Base-by-base conservation (phyloP, 192 early-diverging fungal genomes). In the Ramicandelaber brevisporus region DNA sequence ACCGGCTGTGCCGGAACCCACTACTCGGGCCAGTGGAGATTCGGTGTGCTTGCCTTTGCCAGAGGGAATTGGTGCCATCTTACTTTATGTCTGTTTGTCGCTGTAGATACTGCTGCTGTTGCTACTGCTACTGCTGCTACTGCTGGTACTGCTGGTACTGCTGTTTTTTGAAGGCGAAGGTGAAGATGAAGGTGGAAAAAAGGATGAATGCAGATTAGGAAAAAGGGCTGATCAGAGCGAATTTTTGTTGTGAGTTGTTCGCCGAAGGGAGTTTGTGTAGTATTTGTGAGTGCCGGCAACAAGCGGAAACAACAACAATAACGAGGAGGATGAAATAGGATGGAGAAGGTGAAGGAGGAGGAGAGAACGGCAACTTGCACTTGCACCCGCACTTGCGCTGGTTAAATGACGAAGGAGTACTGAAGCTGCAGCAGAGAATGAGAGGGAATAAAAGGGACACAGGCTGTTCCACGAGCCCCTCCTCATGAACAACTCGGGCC, bases 1-100 rank as follows among this genome's bases (percentile, higher is more conserved):
- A 24, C 92, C 92, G 26, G 84, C 76, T 26, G 77, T 67, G 21
- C 64, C 92, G 20, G 83, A 70, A 31, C 92, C 92, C 17, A 84
- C 48, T 43, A 98, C 51, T 33, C 86, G 73, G 40, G 92, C 84
- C 13, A 73, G 59, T 26, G 61, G 72, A 19, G 86, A 92, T 50
- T 92, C 92, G 43, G 69, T 66, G 45, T 74, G 57, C 51, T 60
- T 72, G 44, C 55, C 60, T 24, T 53, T 53, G 43, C 57, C 44
- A 33, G 48, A 33, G 34, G 55, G 37, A 10, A 34, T 29, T 14
- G 56, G 50, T 11, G 50, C 44, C 56, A 53, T 55, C n/a, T 37
- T 34, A 12, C n/a, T n/a, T n/a, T n/a, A n/a, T n/a, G n/a, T n/a
- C n/a, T n/a, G n/a, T n/a, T n/a, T n/a, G n/a, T n/a, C n/a, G n/a